Evolutionary conservation across 148 eudicot genomes (phyloP), one percentile per base, ranked within the genome.

Genomic region (Rhododendron henanense): DNA sequence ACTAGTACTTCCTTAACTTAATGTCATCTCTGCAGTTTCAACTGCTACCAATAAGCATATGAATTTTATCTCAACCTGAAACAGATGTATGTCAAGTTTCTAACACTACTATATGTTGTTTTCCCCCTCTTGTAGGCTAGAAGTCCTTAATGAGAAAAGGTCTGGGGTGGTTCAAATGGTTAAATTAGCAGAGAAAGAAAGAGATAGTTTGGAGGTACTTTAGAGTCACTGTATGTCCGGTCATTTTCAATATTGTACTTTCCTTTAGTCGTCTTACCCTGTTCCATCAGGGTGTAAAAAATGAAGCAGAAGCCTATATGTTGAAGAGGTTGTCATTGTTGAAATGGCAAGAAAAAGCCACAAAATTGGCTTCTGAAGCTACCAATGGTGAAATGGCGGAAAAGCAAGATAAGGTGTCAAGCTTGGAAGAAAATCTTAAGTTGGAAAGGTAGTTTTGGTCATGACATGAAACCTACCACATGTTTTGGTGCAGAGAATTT

Each of bases 101-200:
- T 61, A 45, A 35, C 45, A 41, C 71, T 4, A 53, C 13, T 53
- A 18, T 61, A 57, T 63, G 15, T 35, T 51, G 82, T 37, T 45
- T 41, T 48, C 39, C 65, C 71, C 71, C 84, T 15, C 35, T 28
- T 78, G 63, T 87, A 97, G 99, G 90, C 89, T 97, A 80, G 99
- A 97, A 93, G 87, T 87, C 39, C 93, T 97, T 33, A 95, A 94
- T 87, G 99, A 97, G 87, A 91, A 90, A 87, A 92, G 99, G 88
- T 90, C 98, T 81, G 98, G 99, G 53, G 99, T 97, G 85, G 99
- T 97, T 84, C 98, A 97, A 87, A 93, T 97, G 96, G 99, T 97
- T 55, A 97, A 97, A 92, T 89, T 97, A 90, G 98, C 99, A 19
- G 99, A 97, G 90, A 97, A 97, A 88, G 99, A 97, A 88, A 94